A percentile compares a stretch with the other conserved stretches of the same genome.
These are phyloP conservation scores for Thalassiosira profunda DNA, from an alignment of 108 stramenopile genomes.

Conservation along the genomic window DNA sequence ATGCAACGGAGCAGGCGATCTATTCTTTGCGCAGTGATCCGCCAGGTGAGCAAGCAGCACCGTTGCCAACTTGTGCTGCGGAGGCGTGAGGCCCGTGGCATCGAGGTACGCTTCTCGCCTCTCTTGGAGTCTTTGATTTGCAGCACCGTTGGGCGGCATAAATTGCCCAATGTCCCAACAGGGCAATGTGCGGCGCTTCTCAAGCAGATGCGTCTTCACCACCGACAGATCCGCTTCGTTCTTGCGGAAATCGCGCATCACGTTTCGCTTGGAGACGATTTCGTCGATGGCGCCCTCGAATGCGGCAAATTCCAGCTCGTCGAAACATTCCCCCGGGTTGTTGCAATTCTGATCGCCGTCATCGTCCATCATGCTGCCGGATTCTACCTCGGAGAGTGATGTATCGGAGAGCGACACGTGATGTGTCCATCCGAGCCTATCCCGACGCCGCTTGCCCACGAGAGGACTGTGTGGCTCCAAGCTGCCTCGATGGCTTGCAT, in stretches of 20 bases:
- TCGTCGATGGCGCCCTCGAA: constrained; percentile 30
- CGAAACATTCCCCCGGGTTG: no score
- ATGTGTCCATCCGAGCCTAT: no score
- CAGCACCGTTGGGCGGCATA: background rate
- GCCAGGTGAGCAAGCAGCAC: constrained; percentile 50
- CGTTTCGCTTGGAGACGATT: constrained; percentile 35
- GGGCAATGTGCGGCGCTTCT: constrained; percentile 11
- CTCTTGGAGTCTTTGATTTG: constrained; percentile 25
- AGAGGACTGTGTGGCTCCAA: no score
- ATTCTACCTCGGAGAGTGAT: no score
- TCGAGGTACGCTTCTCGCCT: constrained; percentile 36
- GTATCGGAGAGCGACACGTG: no score
- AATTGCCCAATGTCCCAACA: constrained; percentile 11
- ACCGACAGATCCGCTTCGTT: constrained; percentile 21
- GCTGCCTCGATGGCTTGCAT: no score
- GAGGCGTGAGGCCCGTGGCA: constrained; percentile 24
- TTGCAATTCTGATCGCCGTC: no score
- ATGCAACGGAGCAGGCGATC: constrained; percentile 50
- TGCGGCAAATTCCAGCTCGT: no score
- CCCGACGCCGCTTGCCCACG: no score
- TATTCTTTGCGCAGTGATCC: constrained; percentile 63
- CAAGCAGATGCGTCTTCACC: constrained; percentile 17
- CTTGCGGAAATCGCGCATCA: constrained; percentile 41
- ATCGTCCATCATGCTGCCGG: no score
- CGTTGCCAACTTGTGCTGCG: constrained; percentile 40